Base-by-base conservation (phyloP, 2,329 filamentous ascomycete species). In the Corinectria fuckeliana region DNA sequence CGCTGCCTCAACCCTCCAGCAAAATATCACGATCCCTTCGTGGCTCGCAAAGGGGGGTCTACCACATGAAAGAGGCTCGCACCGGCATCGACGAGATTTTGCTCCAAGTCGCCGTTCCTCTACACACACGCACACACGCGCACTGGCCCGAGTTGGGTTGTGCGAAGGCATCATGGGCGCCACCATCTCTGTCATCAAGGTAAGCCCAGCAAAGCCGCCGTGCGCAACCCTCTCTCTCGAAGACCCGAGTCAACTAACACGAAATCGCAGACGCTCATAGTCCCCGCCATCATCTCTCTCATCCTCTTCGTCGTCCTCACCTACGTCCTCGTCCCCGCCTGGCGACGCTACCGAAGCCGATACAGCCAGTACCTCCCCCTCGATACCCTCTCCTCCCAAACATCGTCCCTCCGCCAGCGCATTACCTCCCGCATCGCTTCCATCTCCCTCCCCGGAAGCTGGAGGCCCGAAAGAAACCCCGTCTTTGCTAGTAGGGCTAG, bases 321-420 rank as follows among this genome's bases (percentile, higher is more conserved):
- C 56, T 91, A 87, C 73, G 77, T 88, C 67, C 69, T 91, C 61
- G 71, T 91, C 23, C 91, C 91, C 2, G 72, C 90, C 60, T 91
- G 90, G 84, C 88, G 86, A 47, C 85, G 83, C 56, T 91, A 91
- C 75, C 87, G 85, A 63, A 83, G 83, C 67, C 86, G 89, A 60
- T 92, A 92, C 74, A 84, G 86, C 71, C 88, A 91, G 61, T 93
- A 93, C 71, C 84, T 92, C 2, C 90, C 90, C 1, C 77, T 92
- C 63, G 84, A 90, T 61, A 79, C 82, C 28, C 85, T 90, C 60
- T 85, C 85, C 20, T 83, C 80, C 50, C 83, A 82, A 50, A 88
- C 84, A 5, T 76, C 78, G 7, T 78, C 86, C 61, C 66, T 88
- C 21, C 82, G 86, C 25, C 77, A 83, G 47, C 79, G 85, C 61